Conservation (phyloP, 2,329 filamentous ascomycete genomes). For the Microsporum audouinii region DNA sequence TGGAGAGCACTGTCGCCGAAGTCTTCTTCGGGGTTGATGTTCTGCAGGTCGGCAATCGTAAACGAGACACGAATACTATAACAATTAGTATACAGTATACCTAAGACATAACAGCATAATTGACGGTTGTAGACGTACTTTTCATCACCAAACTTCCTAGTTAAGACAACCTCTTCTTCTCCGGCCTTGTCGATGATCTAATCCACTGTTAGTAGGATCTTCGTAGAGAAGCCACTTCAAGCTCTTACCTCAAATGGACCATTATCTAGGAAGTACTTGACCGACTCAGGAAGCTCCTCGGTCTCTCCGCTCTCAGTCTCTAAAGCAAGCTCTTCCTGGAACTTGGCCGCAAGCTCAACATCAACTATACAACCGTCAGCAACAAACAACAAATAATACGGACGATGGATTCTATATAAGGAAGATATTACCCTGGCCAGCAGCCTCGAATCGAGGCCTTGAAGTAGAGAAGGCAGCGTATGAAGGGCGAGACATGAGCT, state of each 20-base stretch:
- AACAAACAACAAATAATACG: neutral
- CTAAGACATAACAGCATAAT: neutral
- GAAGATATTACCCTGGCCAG: slow-evolving; percentile 35
- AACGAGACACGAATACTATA: slow-evolving; percentile 66
- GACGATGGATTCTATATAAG: neutral
- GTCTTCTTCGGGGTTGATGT: slow-evolving; percentile 49
- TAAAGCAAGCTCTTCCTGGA: slow-evolving; percentile 70
- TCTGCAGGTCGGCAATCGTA: slow-evolving; percentile 71
- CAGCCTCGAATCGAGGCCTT: slow-evolving; percentile 30
- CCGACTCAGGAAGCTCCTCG: slow-evolving; percentile 59
- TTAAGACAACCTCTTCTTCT: slow-evolving; percentile 76
- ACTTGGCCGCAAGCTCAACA: slow-evolving; percentile 72
- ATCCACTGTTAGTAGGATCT: neutral
- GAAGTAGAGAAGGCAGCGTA: slow-evolving; percentile 40
- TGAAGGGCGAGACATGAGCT: slow-evolving; percentile 31
- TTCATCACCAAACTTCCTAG: slow-evolving; percentile 74
- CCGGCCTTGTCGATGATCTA: slow-evolving; percentile 64
- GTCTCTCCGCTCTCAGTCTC: slow-evolving; percentile 70
- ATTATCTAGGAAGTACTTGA: slow-evolving; percentile 82
- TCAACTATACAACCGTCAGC: slow-evolving; percentile 40
- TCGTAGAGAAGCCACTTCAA: neutral
- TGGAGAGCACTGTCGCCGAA: slow-evolving; percentile 46
- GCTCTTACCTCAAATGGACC: slow-evolving; percentile 60
- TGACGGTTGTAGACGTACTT: slow-evolving; percentile 46
- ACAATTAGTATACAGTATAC: neutral